Base-by-base conservation (phyloP, 768 basidiomycete genomes). In the Termitomyces heimii region DNA sequence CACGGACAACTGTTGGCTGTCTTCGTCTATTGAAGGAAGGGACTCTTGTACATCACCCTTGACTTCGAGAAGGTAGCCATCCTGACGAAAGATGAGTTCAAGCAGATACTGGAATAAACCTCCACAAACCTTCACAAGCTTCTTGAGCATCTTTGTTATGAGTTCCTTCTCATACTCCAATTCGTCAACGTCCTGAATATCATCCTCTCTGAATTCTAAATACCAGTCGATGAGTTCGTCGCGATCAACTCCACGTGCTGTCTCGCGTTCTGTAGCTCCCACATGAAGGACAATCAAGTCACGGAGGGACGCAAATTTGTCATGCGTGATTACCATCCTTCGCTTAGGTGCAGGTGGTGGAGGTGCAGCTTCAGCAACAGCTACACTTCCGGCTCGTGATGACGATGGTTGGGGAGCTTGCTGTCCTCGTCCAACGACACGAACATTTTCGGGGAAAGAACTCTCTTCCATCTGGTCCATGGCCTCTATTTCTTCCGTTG, bases 211-310 rank as follows among this genome's bases (percentile, higher is more conserved):
- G 61, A 82, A 73, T 74, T 99, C 97, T 55, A 98, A 81, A 68
- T 98, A 98, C 95, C 94, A 96, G 68, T 96, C 93, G 60, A 96
- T 89, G 55, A 99, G 79, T 64, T 97, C 95, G 62, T 96, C 94
- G 45, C 88, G 81, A 65, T 94, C 90, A 40, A 96, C 73, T 2
- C 95, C 95, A 53, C 72, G 77, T 20, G 87, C 88, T 0, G 82
- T 86, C 64, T 84, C 82, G 28, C 81, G 78, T 73, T 99, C 97
- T 13, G 84, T 75, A 37, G 87, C 84, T 18, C 84, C 76, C 26
- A 99, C 74, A 64, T 94, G 88, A 56, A 95, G 66, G 29, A 99
- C 85, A 64, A 97, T 83, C 62, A 98, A 77, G 66, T 86, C 90
- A 75, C 94, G 94, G 63, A 98, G 79, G 43, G 85, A 82, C 73